Base-by-base conservation (phyloP, 345 rosid genomes). In the Sisymbrium altissimum region DNA sequence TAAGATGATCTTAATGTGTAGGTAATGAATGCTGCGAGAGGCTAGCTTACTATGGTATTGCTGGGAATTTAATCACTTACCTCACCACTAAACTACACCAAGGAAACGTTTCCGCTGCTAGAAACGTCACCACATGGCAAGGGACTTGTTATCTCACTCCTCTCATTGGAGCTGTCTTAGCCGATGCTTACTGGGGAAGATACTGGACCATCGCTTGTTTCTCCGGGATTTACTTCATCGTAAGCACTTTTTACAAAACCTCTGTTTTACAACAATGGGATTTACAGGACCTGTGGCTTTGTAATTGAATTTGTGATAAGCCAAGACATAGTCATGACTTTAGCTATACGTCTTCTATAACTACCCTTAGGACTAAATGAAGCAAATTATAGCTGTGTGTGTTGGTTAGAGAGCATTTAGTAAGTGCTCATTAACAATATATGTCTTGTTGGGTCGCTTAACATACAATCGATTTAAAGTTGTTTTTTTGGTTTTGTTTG, bases 181-280 rank as follows among this genome's bases (percentile, higher is more conserved):
- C 97, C 27, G 99, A 95, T 87, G 93, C 97, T 35, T 95, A 87
- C 57, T 90, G 97, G 97, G 99, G 99, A 74, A 76, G 97, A 88
- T 95, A 92, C 87, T 86, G 97, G 97, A 92, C 99, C 0, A 95
- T 95, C 8, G 98, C 94, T 72, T 70, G 81, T 50, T 92, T 95
- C 87, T 95, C 97, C 33, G 82, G 87, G 4, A 83, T 90, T 54
- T 92, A 95, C 75, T 87, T 92, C 78, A 77, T 88, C 62, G 97
- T 92, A 84, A 74, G 50, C 64, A n/a, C 15, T 2, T 58, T 33
- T 9, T 9, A 9, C 25, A n/a, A 19, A 14, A 8, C 1, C 4
- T 32, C 8, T 25, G 15, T 39, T 27, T 11, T 11, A 41, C 18
- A 44, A 43, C 36, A 27, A 25, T 27, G 52, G 52, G 19, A 0